A percentile compares a stretch with the other conserved stretches of the same genome.
phyloP scores from a whole-genome alignment of 164 flowering plant genomes.

The Saururus chinensis region DNA sequence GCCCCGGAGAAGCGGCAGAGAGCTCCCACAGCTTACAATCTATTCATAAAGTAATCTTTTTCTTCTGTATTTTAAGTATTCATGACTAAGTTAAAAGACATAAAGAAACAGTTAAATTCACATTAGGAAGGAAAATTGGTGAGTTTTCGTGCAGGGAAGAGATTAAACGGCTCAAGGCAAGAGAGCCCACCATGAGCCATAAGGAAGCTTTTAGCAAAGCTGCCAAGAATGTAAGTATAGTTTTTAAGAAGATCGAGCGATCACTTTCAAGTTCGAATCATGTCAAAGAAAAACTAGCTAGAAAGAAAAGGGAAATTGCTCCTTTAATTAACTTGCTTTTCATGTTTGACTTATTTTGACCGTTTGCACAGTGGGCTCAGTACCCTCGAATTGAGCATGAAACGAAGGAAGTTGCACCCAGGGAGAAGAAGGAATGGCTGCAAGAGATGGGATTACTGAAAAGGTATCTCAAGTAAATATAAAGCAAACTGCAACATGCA shows the following conservation, averaged over 20 bases:
- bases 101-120: too few species aligned
- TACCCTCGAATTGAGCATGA: background rate
- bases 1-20: constrained; percentile 84
- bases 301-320: background rate
- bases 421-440: too few species aligned
- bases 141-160: constrained; percentile 47
- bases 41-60: constrained; percentile 68
- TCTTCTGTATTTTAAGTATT: too few species aligned
- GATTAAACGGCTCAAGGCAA: constrained; percentile 70
- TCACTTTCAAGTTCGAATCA: too few species aligned
- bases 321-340: background rate
- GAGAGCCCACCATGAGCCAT: constrained; percentile 66
- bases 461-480: too few species aligned
- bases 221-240: constrained; percentile 51
- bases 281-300: too few species aligned
- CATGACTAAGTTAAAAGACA: too few species aligned
- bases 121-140: background rate
- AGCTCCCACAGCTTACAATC: constrained; percentile 79
- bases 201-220: constrained; percentile 87
- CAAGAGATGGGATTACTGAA: too few species aligned
- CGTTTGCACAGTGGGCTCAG: background rate
- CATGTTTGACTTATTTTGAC: background rate
- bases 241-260: constrained; percentile 12
- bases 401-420: background rate
- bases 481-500: too few species aligned